Evolutionary conservation across 108 stramenopile species (phyloP).

Genomic region (Cyclotella choctawhatcheeana): DNA sequence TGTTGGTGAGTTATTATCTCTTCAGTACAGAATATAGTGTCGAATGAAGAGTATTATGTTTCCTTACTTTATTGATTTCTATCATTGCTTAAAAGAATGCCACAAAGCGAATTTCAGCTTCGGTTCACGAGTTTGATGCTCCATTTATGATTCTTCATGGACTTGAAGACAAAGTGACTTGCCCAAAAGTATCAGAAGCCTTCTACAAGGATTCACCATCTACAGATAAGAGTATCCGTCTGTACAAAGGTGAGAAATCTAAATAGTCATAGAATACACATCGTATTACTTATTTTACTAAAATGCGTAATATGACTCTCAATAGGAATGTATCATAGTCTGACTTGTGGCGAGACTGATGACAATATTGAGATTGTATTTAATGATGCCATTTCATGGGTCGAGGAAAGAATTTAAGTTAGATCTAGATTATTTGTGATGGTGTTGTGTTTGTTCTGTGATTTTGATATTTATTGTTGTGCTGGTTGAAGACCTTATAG

Average conservation of each 20-base stretch:
- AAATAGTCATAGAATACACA: too few species aligned
- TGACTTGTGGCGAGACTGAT: slow-evolving; percentile 46
- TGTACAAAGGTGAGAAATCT: slow-evolving; percentile 58
- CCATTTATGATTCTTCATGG: slow-evolving; percentile 75
- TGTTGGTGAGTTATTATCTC: slow-evolving; percentile 58
- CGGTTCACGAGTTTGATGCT: slow-evolving; percentile 54
- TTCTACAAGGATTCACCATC: slow-evolving; percentile 64
- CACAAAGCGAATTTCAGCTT: slow-evolving; percentile 54
- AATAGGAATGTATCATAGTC: slow-evolving; percentile 46
- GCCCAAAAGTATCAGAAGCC: slow-evolving; percentile 58
- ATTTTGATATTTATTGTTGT: too few species aligned
- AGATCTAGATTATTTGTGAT: neutral
- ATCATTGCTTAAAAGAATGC: slow-evolving; percentile 14
- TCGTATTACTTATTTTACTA: too few species aligned
- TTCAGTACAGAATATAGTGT: neutral
- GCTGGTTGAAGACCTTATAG: too few species aligned
- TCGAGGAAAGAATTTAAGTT: slow-evolving; percentile 23
- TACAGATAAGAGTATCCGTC: slow-evolving; percentile 61
- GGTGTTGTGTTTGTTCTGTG: neutral
- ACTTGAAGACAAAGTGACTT: slow-evolving; percentile 62
- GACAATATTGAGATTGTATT: slow-evolving; percentile 49
- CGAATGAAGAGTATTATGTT: neutral
- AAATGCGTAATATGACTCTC: too few species aligned
- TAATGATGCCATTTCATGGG: slow-evolving; percentile 51
- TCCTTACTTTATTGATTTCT: neutral